Evolutionary conservation across 2,329 filamentous ascomycete genomes (phyloP).

Genomic region (Gnomoniopsis sp.): DNA sequence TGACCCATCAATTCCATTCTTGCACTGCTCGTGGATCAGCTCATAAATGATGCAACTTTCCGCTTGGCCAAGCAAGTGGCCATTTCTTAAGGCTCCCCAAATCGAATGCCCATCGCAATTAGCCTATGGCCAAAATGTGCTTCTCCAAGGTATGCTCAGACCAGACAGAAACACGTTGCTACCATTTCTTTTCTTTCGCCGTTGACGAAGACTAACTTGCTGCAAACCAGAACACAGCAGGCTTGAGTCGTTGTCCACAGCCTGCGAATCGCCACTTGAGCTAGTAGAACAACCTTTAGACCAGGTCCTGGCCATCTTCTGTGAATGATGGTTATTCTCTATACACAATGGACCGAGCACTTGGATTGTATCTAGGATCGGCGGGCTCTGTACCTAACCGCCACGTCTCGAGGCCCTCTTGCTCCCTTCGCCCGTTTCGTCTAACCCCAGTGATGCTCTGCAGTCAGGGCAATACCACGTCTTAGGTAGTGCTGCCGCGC

Average conservation of each 20-base stretch:
- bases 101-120: neutral
- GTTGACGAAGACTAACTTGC: neutral
- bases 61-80: neutral
- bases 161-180: neutral
- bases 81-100: neutral
- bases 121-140: neutral
- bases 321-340: neutral
- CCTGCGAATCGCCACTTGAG: neutral
- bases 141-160: neutral
- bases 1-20: neutral
- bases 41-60: neutral
- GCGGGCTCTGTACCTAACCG: slow-evolving; percentile 33
- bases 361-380: neutral
- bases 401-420: slow-evolving; percentile 41
- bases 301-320: no score
- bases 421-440: slow-evolving; percentile 60
- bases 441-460: slow-evolving; percentile 58
- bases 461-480: slow-evolving; percentile 88
- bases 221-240: neutral
- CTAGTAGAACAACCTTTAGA: no score
- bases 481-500: slow-evolving; percentile 66
- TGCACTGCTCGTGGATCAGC: neutral
- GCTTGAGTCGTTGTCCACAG: neutral
- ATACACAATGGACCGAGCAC: neutral
- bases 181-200: no score